phyloP scores from a whole-genome alignment of 2,329 filamentous ascomycete species.

The Monilinia polystroma region DNA sequence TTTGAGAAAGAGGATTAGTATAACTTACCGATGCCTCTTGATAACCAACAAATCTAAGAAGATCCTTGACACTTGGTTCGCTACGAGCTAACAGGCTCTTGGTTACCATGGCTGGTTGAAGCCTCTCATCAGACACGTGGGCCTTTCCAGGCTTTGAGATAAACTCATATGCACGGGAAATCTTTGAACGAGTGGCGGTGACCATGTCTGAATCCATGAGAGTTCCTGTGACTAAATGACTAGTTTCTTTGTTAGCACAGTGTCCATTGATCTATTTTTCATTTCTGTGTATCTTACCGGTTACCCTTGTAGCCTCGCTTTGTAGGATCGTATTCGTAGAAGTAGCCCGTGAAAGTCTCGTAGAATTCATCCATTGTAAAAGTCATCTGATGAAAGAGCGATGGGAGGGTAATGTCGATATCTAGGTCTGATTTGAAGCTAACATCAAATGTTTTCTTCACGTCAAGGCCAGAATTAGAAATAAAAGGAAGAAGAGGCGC shows the following conservation, averaged over 20 bases:
- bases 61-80: not conserved
- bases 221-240: not conserved
- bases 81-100: not conserved
- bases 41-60: not conserved
- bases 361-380: not conserved
- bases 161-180: not conserved
- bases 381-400: not conserved
- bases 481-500: slow-evolving; percentile 5
- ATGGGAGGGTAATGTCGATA: slow-evolving; percentile 4
- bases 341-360: not conserved
- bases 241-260: not conserved
- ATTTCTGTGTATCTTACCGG: not conserved
- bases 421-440: not conserved
- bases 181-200: not conserved
- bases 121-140: not conserved
- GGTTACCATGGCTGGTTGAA: slow-evolving; percentile 3
- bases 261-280: not conserved
- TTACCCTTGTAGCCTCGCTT: slow-evolving; percentile 3
- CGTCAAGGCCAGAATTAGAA: not conserved
- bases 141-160: not conserved
- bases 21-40: not conserved
- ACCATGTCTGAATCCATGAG: not conserved
- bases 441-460: slow-evolving; percentile 4
- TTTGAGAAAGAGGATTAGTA: not conserved
- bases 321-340: slow-evolving; percentile 6